Base-by-base conservation (phyloP, 192 early-diverging fungal species). In the Coemansia sp. region DNA sequence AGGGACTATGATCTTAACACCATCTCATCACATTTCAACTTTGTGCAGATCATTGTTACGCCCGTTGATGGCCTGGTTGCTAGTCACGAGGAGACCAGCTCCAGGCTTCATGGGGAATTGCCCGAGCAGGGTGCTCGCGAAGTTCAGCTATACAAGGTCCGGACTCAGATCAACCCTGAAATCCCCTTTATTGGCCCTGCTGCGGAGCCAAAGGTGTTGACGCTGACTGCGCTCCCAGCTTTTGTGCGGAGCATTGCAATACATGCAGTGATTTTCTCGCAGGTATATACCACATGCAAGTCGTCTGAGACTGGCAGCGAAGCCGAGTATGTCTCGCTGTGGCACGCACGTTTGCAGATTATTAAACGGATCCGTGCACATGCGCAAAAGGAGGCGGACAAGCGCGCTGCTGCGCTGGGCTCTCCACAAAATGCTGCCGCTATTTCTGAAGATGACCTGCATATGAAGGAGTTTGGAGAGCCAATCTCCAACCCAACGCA, bases 21-120 rank as follows among this genome's bases (percentile, higher is more conserved):
- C 5, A 85, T 98, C 30, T 89, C 94, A 3, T 88, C 91, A 14
- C 92, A 99, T 74, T 98, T 98, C 84, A 98, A 97, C 71, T 96
- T 90, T 75, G 90, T 99, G 62, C 92, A 94, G 63, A 92, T 99
- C 69, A 88, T 99, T 4, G 89, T 99, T 56, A 91, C 91, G 9
- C 95, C 97, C 11, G 85, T 92, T 73, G 86, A 91, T 64, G 80
- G 87, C 21, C 86, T 86, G 50, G 56, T 68, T 9, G 52, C 73
- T 65, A 24, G 85, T 87, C 70, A 87, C 89, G 70, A 89, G 76
- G 66, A 88, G 87, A 27, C 87, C 87, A 17, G 58, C 85, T 21
- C 39, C 19, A 63, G 65, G 57, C 19, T 67, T 1, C 51, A 53
- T 67, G 50, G 52, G 36, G 59, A 72, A n/a, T 23, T 46, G 2